Base-by-base conservation (phyloP, 768 basidiomycete species). In the Amyloporia xantha region DNA sequence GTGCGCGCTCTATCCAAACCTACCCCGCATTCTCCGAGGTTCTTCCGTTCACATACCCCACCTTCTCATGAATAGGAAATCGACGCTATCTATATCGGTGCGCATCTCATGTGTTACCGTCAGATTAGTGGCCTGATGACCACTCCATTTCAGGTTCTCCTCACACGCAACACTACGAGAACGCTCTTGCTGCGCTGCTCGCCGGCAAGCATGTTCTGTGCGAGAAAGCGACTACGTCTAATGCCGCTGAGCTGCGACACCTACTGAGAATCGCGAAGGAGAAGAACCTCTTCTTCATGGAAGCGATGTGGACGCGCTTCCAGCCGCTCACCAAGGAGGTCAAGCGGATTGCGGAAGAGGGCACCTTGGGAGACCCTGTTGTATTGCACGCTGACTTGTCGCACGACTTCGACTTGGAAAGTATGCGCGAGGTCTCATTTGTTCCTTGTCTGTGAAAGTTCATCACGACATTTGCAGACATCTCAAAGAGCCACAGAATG, bases 221-320 rank as follows among this genome's bases (percentile, higher is more conserved):
- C 66, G 91, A 95, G 66, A 94, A 95, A 60, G 88, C 90, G 0
- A 84, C 87, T 44, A 93, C 91, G 1, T 76, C 72, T 53, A 92
- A 91, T 59, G 71, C 75, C 4, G 76, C 82, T 2, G 90, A 94
- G 60, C 71, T 91, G 19, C 76, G 79, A n/a, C 77, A 82, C 40
- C 74, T 95, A 20, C 69, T 91, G 17, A 68, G 68, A 9, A 75
- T 88, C 17, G 90, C 92, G 2, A 86, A 85, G 63, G 78, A 88
- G 61, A 71, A 84, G 57, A 77, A 81, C 15, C 75, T 91, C 1
- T 94, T 94, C 72, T 79, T 94, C 58, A 93, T 94, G 91, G 92
- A 94, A 67, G 90, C 86, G 0, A 72, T 91, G 66, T 91, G 90
- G 88, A 91, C 90, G 28, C 75, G 86, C 28, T 90, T 89, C 71